These are phyloP conservation scores for Melanogaster broomeanus DNA, from an alignment of 768 basidiomycete species.

Conservation along the genomic window DNA sequence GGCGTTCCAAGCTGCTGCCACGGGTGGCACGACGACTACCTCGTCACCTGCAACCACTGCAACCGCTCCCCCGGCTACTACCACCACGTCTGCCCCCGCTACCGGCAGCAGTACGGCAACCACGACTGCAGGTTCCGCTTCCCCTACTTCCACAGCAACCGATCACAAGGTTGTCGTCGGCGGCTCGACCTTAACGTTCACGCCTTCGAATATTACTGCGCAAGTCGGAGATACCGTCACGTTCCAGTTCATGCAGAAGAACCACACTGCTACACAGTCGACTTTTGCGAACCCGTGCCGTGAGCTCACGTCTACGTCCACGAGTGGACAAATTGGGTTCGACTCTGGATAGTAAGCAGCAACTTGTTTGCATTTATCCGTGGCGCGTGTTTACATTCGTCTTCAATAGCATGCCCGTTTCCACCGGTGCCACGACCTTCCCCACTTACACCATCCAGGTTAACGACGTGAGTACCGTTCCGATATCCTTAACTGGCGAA, in stretches of 20 bases:
- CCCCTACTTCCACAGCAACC: conserved; percentile 22
- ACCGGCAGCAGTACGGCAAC: conserved; percentile 25
- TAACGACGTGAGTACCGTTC: conserved; percentile 43
- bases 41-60: conserved; percentile 23
- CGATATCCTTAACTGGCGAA: neutral
- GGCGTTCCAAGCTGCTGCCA: conserved; percentile 57
- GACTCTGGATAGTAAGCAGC: conserved; percentile 48
- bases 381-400: neutral
- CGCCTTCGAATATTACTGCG: conserved; percentile 48
- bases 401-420: conserved; percentile 45
- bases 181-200: conserved; percentile 39
- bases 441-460: conserved; percentile 54
- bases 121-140: conserved; percentile 39
- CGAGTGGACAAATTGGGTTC: conserved; percentile 45
- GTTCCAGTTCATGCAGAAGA: conserved; percentile 45
- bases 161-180: conserved; percentile 48
- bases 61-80: conserved; percentile 34
- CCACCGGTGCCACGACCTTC: conserved; percentile 43
- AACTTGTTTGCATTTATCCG: neutral
- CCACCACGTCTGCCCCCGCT: conserved; percentile 42
- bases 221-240: conserved; percentile 47
- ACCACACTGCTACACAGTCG: conserved; percentile 49
- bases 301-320: conserved; percentile 43
- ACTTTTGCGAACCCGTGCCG: conserved; percentile 38
- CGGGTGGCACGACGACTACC: conserved; percentile 27